A percentile compares a stretch with the other conserved stretches of the same genome.
phyloP scores from a whole-genome alignment of 495 filamentous ascomycete genomes.

The Aspergillus avenaceus region DNA sequence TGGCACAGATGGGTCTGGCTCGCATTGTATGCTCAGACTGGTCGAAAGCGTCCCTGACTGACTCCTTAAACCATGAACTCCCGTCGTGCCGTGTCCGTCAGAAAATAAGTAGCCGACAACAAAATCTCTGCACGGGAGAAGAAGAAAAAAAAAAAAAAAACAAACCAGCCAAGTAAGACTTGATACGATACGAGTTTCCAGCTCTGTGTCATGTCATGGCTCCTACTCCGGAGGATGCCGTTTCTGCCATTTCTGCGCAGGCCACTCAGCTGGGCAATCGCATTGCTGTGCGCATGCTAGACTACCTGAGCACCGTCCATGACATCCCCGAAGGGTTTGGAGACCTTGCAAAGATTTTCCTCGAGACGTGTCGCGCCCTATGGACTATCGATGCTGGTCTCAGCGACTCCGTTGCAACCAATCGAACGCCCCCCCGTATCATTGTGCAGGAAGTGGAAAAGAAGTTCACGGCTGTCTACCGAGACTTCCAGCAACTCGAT shows the following conservation, averaged over 20 bases:
- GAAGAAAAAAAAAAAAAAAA: too few species aligned
- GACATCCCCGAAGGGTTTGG: conserved; percentile 41
- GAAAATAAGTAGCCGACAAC: too few species aligned
- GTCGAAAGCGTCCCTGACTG: too few species aligned
- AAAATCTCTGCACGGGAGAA: too few species aligned
- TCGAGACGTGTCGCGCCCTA: conserved; percentile 47
- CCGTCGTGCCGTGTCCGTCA: too few species aligned
- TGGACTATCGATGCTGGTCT: conserved; percentile 50
- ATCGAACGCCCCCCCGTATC: conserved; percentile 39
- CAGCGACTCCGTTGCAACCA: conserved; percentile 30
- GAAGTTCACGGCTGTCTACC: conserved; percentile 40
- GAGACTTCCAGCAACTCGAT: conserved; percentile 47
- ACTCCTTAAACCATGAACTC: too few species aligned
- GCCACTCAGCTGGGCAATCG: conserved; percentile 39
- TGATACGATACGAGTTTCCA: neutral
- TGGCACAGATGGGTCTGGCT: too few species aligned
- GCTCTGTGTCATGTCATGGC: neutral
- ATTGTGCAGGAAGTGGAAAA: conserved; percentile 47
- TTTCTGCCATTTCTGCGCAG: conserved; percentile 18
- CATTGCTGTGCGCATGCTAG: conserved; percentile 52
- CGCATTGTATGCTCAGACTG: too few species aligned
- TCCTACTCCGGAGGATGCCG: conserved; percentile 14
- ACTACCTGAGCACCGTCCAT: conserved; percentile 48
- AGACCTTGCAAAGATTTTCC: conserved; percentile 46
- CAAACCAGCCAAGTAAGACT: too few species aligned